Conservation (phyloP, 805 yeast genomes). For the Monosporozyma unispora region DNA sequence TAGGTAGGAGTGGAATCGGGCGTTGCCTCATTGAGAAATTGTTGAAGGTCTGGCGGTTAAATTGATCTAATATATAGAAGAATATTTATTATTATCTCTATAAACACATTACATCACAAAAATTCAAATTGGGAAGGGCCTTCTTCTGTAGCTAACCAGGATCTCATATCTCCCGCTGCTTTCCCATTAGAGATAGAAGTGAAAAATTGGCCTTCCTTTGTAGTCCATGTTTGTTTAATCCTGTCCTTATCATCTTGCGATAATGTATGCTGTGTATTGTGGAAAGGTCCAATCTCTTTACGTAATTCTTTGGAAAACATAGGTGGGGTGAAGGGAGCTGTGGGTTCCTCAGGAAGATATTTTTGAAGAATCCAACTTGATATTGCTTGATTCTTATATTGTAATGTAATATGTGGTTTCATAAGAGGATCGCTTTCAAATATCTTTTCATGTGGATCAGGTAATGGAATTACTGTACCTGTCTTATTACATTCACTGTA, state of each 20-base stretch:
- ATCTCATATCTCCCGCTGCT: neutral
- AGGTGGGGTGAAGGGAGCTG: slow-evolving; percentile 20
- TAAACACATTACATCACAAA: too few relatives aligned
- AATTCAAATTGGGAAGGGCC: neutral
- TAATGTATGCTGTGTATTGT: neutral
- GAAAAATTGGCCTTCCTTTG: neutral
- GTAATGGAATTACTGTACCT: slow-evolving; percentile 13
- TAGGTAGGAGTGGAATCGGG: too few relatives aligned
- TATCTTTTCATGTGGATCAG: neutral
- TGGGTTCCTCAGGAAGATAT: slow-evolving; percentile 9
- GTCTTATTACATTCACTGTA: slow-evolving; percentile 8
- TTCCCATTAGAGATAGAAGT: neutral
- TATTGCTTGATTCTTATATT: slow-evolving; percentile 21
- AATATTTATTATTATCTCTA: too few relatives aligned
- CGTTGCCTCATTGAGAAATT: too few relatives aligned
- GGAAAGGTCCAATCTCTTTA: neutral
- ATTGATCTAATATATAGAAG: too few relatives aligned
- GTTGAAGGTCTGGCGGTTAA: too few relatives aligned
- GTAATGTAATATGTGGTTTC: slow-evolving; percentile 28
- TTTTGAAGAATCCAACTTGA: slow-evolving; percentile 21
- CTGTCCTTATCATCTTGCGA: neutral
- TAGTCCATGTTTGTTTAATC: neutral
- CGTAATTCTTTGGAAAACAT: slow-evolving; percentile 5
- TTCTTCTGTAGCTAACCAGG: neutral
- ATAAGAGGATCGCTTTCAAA: slow-evolving; percentile 12